Conservation (phyloP, 768 basidiomycete genomes). For the Suillus ampliporus region DNA sequence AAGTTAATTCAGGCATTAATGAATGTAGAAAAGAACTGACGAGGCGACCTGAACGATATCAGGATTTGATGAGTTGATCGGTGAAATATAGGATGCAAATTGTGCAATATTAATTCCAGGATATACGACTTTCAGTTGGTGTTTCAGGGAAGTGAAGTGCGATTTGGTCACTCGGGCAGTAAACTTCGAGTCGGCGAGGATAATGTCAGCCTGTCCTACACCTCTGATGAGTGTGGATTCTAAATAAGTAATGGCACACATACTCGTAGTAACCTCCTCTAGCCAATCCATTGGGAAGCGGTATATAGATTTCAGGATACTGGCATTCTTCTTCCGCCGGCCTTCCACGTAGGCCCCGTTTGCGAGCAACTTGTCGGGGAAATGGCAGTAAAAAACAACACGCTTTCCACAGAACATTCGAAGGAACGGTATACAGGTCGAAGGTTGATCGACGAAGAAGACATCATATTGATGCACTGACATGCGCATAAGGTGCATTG, state of each 20-base stretch:
- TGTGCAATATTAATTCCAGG: slow-evolving; percentile 91
- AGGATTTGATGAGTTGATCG: slow-evolving; percentile 47
- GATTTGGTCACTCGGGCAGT: slow-evolving; percentile 81
- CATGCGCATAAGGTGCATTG: slow-evolving; percentile 60
- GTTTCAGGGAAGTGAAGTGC: slow-evolving; percentile 72
- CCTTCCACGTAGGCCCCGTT: slow-evolving; percentile 69
- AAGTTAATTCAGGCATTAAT: neutral
- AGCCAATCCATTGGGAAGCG: slow-evolving; percentile 88
- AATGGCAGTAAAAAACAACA: slow-evolving; percentile 97
- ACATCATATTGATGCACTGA: slow-evolving; percentile 67
- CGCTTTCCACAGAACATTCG: slow-evolving; percentile 69
- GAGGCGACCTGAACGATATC: slow-evolving; percentile 62
- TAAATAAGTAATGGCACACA: slow-evolving; percentile 30
- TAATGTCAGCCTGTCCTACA: slow-evolving; percentile 85
- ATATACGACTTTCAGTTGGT: slow-evolving; percentile 82
- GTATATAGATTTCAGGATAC: slow-evolving; percentile 76
- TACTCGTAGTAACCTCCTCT: slow-evolving; percentile 90
- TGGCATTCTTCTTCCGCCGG: slow-evolving; percentile 44
- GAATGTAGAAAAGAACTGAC: slow-evolving; percentile 44
- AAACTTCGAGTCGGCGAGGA: slow-evolving; percentile 91
- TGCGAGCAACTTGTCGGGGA: slow-evolving; percentile 92
- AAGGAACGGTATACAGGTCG: slow-evolving; percentile 88
- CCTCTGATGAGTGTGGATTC: slow-evolving; percentile 7
- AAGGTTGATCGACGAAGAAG: slow-evolving; percentile 96
- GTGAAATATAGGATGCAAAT: slow-evolving; percentile 67